Base-by-base conservation (phyloP, 306 rosid species). In the Dryas octopetala region DNA sequence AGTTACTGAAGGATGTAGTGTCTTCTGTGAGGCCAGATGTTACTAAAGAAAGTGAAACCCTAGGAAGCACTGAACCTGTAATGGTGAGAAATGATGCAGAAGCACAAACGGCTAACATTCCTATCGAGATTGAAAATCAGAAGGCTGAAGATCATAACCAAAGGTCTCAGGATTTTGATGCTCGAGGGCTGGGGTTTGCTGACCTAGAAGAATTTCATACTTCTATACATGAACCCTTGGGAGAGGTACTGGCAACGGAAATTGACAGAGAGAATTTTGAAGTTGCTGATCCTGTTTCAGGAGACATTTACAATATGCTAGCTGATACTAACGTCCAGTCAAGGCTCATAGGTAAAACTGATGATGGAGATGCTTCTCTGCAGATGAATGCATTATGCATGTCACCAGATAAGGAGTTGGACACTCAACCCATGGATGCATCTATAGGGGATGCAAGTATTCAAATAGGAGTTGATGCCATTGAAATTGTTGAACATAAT, bases 1-100 rank as follows among this genome's bases (percentile, higher is more conserved):
- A 92, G 77, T 83, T 79, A 75, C 68, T 71, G 70, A 83, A 88
- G 66, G 79, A 84, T 84, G 70, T 75, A 53, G 91, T 77, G 80
- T 72, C 89, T 66, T 78, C 77, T 84, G 78, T 74, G 62, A 77
- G 75, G 74, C 73, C 78, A 61, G 81, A 76, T 80, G 77, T 51
- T 49, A n/a, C 85, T 68, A 88, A 86, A 73, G 70, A 74, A 75
- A 84, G 74, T 79, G 86, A 63, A 62, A 70, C 57, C 51, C 83
- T 74, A 78, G 61, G 45, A 44, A 76, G 71, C 74, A 68, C 61
- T 62, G 87, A 79, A 62, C 69, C 85, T 77, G 60, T 66, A 66
- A 61, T 78, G 9, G 80, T 44, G 74, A 85, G 80, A 81, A 83
- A 79, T 80, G 85, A 83, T 77, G 63, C 72, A 12, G 92, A 88